Base-by-base conservation (phyloP, 305 asterid genomes). In the Lippia alba region DNA sequence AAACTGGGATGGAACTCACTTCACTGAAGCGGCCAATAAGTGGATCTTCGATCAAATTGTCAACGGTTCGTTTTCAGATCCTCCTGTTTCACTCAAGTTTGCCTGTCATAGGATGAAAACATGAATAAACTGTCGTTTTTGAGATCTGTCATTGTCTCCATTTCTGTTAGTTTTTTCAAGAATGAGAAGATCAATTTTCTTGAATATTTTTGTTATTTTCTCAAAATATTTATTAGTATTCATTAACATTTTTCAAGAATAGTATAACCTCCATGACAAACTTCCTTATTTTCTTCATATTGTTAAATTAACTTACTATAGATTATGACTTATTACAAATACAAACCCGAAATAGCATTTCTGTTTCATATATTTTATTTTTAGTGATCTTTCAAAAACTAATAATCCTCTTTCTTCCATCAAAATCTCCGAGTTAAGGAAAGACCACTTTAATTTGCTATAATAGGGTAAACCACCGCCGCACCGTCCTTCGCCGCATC, bases 1-100 rank as follows among this genome's bases (percentile, higher is more conserved):
- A 44, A 85, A 71, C 57, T 92, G 96, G 98, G 96, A 92, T 57
- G 98, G 98, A 51, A 66, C 79, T 63, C 98, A 92, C 78, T 88
- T 82, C 75, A 86, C 97, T 0, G 92, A 92, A 80, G 90, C 94
- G 8, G 96, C 96, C 5, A 92, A 86, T 72, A 81, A 70, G 71
- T 86, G 91, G 92, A 74, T 87, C 71, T 88, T 85, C 66, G 77
- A 84, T 62, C 87, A 76, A 55, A 84, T 90, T 56, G 84, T 73
- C 16, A 63, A 75, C 39, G 96, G 97, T 15, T 83, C 87, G 3
- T 86, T 81, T 78, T 92, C 96, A 12, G 90, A 92, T 56, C 98
- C 94, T 67, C 86, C 90, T 4, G 48, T 83, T 61, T 63, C 94
- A 4, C 63, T 85, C 50, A 46, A 51, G 58, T 75, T 80, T 63